Evolutionary conservation across 768 basidiomycete genomes (phyloP).

Genomic region (Amanita inopinata): DNA sequence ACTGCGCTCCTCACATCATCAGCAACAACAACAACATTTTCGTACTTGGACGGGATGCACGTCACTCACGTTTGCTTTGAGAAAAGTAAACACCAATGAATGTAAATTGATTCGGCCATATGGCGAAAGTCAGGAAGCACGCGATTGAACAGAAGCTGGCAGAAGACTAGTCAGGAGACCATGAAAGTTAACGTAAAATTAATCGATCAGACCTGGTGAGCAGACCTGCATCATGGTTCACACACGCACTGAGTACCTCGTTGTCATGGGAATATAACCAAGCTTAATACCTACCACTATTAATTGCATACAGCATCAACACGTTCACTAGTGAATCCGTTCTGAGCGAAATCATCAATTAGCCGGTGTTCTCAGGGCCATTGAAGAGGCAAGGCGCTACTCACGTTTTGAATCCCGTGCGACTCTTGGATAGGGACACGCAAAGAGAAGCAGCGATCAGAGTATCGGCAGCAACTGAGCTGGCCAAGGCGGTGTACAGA

Average conservation of each 20-base stretch:
- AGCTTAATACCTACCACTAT: conserved; percentile 28
- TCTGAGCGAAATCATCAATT: conserved; percentile 12
- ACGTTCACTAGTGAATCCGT: conserved; percentile 34
- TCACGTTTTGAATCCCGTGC: conserved; percentile 22
- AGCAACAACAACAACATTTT: too few relatives aligned
- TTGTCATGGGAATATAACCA: background rate
- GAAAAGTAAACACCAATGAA: conserved; percentile 37
- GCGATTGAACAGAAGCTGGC: conserved; percentile 20
- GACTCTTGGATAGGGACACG: conserved; percentile 20
- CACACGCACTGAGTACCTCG: background rate
- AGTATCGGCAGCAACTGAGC: conserved; percentile 31
- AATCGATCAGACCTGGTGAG: conserved; percentile 21
- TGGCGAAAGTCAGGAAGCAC: conserved; percentile 24
- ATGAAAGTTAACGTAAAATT: background rate
- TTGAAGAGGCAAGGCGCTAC: background rate
- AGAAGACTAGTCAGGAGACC: background rate
- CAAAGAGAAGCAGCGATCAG: conserved; percentile 28
- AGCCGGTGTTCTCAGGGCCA: too few relatives aligned
- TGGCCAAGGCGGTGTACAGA: conserved; percentile 22
- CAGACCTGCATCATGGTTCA: conserved; percentile 18
- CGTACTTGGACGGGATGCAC: background rate
- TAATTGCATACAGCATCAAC: conserved; percentile 41
- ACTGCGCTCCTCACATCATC: conserved; percentile 16
- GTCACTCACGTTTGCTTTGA: conserved; percentile 33
- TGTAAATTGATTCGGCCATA: conserved; percentile 36